Evolutionary conservation across 208 protist species (phyloP).

Genomic region (Leishmania mexicana): DNA sequence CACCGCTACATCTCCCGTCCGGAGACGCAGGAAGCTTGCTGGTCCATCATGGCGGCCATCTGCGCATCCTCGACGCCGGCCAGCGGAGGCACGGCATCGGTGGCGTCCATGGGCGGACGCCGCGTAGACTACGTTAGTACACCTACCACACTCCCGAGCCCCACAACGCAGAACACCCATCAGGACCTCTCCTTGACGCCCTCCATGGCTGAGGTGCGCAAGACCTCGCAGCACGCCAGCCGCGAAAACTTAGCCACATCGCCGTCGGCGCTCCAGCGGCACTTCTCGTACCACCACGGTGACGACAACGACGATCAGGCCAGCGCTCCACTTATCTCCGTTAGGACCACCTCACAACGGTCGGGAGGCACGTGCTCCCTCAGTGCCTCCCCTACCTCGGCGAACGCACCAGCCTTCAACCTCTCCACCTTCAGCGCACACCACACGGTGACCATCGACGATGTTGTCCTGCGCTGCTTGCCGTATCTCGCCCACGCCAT

Average conservation of each 20-base stretch:
- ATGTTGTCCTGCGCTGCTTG: slow-evolving; percentile 75
- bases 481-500: slow-evolving; percentile 62
- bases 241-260: slow-evolving; percentile 2
- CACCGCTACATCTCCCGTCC: slow-evolving; percentile 84
- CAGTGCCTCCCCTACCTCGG: slow-evolving; percentile 10
- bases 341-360: slow-evolving; percentile 5
- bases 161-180: neutral
- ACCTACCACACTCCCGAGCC: slow-evolving; percentile 1
- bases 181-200: neutral
- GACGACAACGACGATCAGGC: neutral
- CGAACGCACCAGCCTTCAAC: slow-evolving; percentile 23
- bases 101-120: neutral
- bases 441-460: slow-evolving; percentile 46
- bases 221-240: neutral
- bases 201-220: neutral
- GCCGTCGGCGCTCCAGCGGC: neutral
- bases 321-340: neutral
- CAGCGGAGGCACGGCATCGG: slow-evolving; percentile 3
- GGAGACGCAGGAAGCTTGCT: slow-evolving; percentile 90
- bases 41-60: slow-evolving; percentile 85
- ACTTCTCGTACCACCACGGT: neutral
- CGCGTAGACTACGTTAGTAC: slow-evolving; percentile 1
- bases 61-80: slow-evolving; percentile 35
- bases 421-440: slow-evolving; percentile 13
- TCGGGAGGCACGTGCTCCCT: slow-evolving; percentile 6